These are phyloP conservation scores for Candida frijolesensis DNA, from an alignment of 1,139 yeast species.

Conservation along the genomic window DNA sequence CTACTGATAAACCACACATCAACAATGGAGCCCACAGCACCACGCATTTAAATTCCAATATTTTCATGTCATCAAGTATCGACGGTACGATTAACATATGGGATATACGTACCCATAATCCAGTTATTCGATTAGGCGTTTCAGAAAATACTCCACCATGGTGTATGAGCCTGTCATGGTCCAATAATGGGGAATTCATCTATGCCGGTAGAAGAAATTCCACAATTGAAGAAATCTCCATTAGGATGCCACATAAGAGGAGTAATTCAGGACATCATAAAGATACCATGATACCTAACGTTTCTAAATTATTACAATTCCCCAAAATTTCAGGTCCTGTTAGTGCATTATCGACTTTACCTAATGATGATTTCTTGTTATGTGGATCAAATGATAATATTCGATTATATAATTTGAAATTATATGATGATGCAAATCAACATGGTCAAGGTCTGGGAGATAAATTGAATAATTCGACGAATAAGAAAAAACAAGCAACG, in stretches of 20 bases:
- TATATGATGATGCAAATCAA: conserved; percentile 42
- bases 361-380: conserved; percentile 74
- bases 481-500: conserved; percentile 43
- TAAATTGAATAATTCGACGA: neutral
- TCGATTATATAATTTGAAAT: conserved; percentile 74
- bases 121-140: conserved; percentile 56
- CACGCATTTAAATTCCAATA: conserved; percentile 48
- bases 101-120: conserved; percentile 66
- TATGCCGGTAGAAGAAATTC: conserved; percentile 91
- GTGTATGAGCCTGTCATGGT: conserved; percentile 95
- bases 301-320: conserved; percentile 64
- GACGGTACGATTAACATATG: conserved; percentile 84
- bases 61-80: conserved; percentile 78
- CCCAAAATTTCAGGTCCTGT: conserved; percentile 94
- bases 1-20: conserved; percentile 20
- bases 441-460: neutral
- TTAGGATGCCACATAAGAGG: conserved; percentile 56
- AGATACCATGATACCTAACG: conserved; percentile 41
- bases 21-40: conserved; percentile 19
- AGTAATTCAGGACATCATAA: conserved; percentile 20
- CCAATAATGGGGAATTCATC: conserved; percentile 74
- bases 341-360: conserved; percentile 76
- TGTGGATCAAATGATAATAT: conserved; percentile 93
- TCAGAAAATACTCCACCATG: conserved; percentile 84
- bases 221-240: conserved; percentile 80